phyloP scores from a whole-genome alignment of 2,329 filamentous ascomycete genomes.

The Orbilia quercus region DNA sequence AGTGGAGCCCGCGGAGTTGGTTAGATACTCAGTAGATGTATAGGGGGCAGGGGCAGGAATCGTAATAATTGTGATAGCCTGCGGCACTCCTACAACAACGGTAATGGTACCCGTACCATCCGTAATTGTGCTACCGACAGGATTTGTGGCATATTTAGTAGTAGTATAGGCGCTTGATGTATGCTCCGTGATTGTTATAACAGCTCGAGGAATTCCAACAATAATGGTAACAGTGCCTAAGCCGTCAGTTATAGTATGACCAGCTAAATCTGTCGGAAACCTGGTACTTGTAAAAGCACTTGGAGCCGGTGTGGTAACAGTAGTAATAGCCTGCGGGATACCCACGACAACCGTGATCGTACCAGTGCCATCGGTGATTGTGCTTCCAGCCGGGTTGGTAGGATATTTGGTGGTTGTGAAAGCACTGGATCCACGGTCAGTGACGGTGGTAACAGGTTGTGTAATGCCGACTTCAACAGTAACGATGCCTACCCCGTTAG shows the following conservation, averaged over 20 bases:
- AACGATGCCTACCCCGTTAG: background rate
- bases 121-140: conserved; percentile 5
- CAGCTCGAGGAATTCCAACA: background rate
- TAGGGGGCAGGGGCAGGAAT: background rate
- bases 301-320: background rate
- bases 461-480: background rate
- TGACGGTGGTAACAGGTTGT: conserved; percentile 2
- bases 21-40: background rate
- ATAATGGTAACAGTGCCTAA: conserved; percentile 1
- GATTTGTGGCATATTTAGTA: conserved; percentile 7
- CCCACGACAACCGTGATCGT: background rate
- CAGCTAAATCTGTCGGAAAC: conserved; percentile 3
- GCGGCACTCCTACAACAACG: background rate
- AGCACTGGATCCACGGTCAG: background rate
- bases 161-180: background rate
- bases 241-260: conserved; percentile 1
- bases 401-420: background rate
- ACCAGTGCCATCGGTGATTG: conserved; percentile 8
- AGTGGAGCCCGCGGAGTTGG: background rate
- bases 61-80: background rate
- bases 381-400: conserved; percentile 6
- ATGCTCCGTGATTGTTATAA: background rate
- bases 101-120: background rate
- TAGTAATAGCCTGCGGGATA: conserved; percentile 2
- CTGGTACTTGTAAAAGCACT: conserved; percentile 2